phyloP scores from a whole-genome alignment of 805 yeast species.

The Candida silvicultrix region DNA sequence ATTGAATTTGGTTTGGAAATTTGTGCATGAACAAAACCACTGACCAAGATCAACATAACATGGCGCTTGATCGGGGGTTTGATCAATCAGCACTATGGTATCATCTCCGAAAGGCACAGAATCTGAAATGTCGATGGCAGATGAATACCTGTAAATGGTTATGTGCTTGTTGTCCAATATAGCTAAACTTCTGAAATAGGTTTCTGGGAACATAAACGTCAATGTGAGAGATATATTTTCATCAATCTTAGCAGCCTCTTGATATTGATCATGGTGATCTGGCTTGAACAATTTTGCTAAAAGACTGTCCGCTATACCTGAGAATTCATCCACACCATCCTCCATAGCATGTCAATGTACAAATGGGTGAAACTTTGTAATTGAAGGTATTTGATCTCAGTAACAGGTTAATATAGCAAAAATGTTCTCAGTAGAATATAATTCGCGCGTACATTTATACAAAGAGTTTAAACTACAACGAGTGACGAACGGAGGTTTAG shows the following conservation, averaged over 20 bases:
- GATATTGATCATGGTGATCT: neutral
- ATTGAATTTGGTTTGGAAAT: neutral
- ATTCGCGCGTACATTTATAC: too few species aligned
- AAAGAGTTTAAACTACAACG: too few species aligned
- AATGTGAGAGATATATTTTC: slow-evolving; percentile 5
- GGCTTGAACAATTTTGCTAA: neutral
- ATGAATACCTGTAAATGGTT: too few species aligned
- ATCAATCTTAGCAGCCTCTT: neutral
- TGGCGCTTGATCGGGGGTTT: neutral
- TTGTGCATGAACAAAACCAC: slow-evolving; percentile 17
- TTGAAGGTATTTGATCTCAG: too few species aligned
- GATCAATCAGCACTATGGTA: neutral
- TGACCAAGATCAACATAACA: slow-evolving; percentile 6
- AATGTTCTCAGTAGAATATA: too few species aligned
- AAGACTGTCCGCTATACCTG: neutral
- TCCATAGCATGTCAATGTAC: neutral
- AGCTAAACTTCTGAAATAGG: neutral
- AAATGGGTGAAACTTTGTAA: too few species aligned
- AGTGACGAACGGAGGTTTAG: too few species aligned
- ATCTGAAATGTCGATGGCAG: too few species aligned
- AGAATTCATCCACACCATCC: neutral
- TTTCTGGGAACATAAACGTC: slow-evolving; percentile 7
- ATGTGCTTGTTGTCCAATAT: slow-evolving; percentile 1
- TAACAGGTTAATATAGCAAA: too few species aligned
- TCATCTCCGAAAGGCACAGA: neutral